Conservation (phyloP, 345 rosid genomes). For the Euphorbia peplus region DNA sequence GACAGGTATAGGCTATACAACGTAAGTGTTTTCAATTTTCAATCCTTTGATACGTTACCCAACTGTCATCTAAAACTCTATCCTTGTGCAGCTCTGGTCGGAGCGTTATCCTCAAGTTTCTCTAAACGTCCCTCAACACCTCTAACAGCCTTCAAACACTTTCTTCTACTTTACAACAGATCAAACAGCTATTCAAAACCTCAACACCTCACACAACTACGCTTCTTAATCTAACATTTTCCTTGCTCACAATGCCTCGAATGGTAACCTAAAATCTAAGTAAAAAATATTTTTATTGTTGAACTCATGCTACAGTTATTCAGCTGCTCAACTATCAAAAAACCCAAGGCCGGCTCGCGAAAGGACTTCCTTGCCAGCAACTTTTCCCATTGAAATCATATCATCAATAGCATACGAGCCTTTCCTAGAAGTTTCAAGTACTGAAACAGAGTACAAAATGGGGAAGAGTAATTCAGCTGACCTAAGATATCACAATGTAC, state of each 20-base stretch:
- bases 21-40: no score
- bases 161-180: conserved; percentile 20
- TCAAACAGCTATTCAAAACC: conserved; percentile 13
- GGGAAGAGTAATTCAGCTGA: background rate
- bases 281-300: background rate
- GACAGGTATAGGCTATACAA: no score
- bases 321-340: conserved; percentile 37
- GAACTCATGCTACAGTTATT: background rate
- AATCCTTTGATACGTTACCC: no score
- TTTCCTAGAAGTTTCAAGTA: conserved; percentile 86
- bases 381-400: conserved; percentile 83
- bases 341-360: conserved; percentile 80
- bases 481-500: background rate
- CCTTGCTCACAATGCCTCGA: conserved; percentile 13
- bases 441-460: conserved; percentile 44
- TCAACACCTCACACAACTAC: conserved; percentile 13
- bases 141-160: background rate
- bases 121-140: no score
- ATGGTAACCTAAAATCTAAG: background rate
- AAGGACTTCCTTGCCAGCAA: conserved; percentile 91
- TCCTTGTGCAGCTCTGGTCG: no score
- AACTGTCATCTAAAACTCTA: no score
- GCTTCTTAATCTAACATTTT: conserved; percentile 18
- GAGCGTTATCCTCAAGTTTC: no score
- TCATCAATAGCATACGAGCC: conserved; percentile 63